Evolutionary conservation across 2,329 filamentous ascomycete species (phyloP).

Genomic region (Monilinia fructigena): DNA sequence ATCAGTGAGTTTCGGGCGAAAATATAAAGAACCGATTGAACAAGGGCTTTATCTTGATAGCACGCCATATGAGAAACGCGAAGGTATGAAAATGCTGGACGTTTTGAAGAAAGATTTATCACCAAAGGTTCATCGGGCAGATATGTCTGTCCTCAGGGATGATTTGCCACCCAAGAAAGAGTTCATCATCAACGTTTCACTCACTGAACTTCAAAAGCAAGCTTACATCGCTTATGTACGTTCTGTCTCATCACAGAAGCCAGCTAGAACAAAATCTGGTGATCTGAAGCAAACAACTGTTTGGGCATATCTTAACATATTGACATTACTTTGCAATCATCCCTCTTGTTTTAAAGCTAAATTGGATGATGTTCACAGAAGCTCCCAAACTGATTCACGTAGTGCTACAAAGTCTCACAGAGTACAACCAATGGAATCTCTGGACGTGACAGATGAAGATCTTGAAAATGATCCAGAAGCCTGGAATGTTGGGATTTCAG

Average conservation of each 20-base stretch:
- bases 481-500: constrained; percentile 36
- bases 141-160: constrained; percentile 63
- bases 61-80: constrained; percentile 51
- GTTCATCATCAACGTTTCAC: constrained; percentile 72
- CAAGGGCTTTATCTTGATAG: constrained; percentile 69
- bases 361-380: constrained; percentile 41
- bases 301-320: constrained; percentile 53
- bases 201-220: constrained; percentile 62
- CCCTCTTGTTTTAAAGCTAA: constrained; percentile 49
- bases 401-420: not conserved
- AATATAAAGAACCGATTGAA: constrained; percentile 73
- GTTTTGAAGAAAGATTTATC: constrained; percentile 70
- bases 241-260: constrained; percentile 38
- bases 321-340: constrained; percentile 58
- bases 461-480: constrained; percentile 33
- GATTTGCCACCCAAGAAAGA: constrained; percentile 75
- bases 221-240: constrained; percentile 59
- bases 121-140: constrained; percentile 75
- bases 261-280: constrained; percentile 35
- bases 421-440: not conserved
- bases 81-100: constrained; percentile 63
- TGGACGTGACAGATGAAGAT: constrained; percentile 18
- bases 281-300: constrained; percentile 46
- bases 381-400: not conserved
- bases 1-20: constrained; percentile 63